A percentile compares a stretch with the other conserved stretches of the same genome.
Evolutionary conservation across 495 filamentous ascomycete species (phyloP).

Genomic region (Penicillium samsonianum): DNA sequence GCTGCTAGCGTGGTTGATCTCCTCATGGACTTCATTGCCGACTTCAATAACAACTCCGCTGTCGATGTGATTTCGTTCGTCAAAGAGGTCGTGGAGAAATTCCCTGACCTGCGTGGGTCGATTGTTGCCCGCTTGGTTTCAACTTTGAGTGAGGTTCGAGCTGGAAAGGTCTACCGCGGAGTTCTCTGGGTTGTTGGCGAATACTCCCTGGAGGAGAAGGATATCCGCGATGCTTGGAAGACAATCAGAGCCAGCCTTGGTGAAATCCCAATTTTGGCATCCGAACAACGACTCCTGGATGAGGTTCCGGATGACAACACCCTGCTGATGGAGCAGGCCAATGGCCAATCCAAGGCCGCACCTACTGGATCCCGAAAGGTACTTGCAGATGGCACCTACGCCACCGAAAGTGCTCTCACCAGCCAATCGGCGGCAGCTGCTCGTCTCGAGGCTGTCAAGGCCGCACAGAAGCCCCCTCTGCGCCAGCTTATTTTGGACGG

Average conservation of each 20-base stretch:
- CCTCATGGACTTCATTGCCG: constrained; percentile 99
- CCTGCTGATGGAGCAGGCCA: constrained; percentile 70
- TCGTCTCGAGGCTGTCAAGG: constrained; percentile 93
- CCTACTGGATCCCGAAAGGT: constrained; percentile 87
- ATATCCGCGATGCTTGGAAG: constrained; percentile 98
- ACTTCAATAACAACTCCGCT: constrained; percentile 95
- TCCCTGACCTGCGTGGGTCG: constrained; percentile 81
- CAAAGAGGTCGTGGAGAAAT: constrained; percentile 98
- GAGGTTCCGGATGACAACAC: constrained; percentile 70
- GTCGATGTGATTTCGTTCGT: constrained; percentile 98
- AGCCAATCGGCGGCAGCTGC: constrained; percentile 87
- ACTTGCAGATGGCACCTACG: constrained; percentile 94
- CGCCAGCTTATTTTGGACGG: constrained; percentile 95
- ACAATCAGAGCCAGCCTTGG: constrained; percentile 89
- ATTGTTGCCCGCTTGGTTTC: constrained; percentile 88
- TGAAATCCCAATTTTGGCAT: constrained; percentile 95
- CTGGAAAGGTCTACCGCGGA: constrained; percentile 96
- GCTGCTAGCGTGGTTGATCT: constrained; percentile 94
- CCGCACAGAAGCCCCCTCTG: constrained; percentile 93
- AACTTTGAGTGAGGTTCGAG: constrained; percentile 89
- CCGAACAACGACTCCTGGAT: constrained; percentile 88
- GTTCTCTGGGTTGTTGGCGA: constrained; percentile 98
- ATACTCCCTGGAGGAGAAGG: constrained; percentile 88
- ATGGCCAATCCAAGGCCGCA: constrained; percentile 76
- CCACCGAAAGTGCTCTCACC: constrained; percentile 93